These are phyloP conservation scores for Globisporangium solare DNA, from an alignment of 352 stramenopile genomes.

Conservation along the genomic window DNA sequence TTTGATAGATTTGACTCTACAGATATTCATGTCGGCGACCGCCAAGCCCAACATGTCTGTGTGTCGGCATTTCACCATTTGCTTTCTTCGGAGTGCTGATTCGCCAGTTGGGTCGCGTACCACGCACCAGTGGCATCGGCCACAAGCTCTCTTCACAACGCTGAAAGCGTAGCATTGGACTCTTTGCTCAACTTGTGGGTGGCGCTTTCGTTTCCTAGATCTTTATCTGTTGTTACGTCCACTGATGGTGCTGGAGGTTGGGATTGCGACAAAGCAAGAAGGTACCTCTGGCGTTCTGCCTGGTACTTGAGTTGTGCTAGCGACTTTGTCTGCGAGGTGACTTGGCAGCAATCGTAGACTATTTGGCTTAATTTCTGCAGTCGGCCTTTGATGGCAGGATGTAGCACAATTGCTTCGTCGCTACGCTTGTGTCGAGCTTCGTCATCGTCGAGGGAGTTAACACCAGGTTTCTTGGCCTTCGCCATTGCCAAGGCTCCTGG, in stretches of 20 bases:
- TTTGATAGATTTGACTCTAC: too few species aligned
- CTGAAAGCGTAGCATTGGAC: background rate
- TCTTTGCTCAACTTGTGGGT: background rate
- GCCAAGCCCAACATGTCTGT: background rate
- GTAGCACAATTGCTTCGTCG: background rate
- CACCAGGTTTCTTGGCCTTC: background rate
- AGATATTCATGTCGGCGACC: too few species aligned
- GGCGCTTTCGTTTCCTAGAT: background rate
- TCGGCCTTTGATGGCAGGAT: background rate
- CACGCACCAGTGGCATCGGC: background rate
- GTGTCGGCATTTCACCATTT: background rate
- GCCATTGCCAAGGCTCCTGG: background rate
- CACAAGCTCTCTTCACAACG: slow-evolving; percentile 4
- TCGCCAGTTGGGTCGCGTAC: background rate
- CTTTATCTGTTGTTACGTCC: background rate
- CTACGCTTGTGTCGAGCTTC: background rate
- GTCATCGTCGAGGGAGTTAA: background rate
- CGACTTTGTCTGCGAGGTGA: slow-evolving; percentile 20
- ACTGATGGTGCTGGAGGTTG: background rate
- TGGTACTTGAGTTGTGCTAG: slow-evolving; percentile 27
- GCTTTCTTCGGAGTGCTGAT: background rate
- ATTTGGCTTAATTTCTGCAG: slow-evolving; percentile 17
- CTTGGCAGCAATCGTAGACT: slow-evolving; percentile 23
- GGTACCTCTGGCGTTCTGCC: slow-evolving; percentile 22
- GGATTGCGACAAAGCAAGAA: background rate